Base-by-base conservation (phyloP, 371 early-diverging fungal genomes). In the Batkoa obscura region DNA sequence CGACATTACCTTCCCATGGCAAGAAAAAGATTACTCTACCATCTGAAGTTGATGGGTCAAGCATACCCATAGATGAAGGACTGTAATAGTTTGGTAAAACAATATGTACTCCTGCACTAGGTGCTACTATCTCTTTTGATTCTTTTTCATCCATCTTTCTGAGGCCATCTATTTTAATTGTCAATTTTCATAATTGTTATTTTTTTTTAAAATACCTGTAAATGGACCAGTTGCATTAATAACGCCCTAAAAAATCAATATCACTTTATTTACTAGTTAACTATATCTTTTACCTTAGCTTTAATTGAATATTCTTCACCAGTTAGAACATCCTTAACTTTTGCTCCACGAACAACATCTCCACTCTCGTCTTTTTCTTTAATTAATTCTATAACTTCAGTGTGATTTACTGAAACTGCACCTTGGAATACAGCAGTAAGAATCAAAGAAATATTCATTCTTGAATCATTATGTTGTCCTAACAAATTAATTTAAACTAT, bases 21-120 rank as follows among this genome's bases (percentile, higher is more conserved):
- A 99, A 65, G 67, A 99, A 90, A 80, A 98, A 99, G 56, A 98
- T 86, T 36, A 99, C 95, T 64, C 99, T 84, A 13, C 95, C 94
- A 72, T 99, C 98, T 59, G 81, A 83, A 2, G 99, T 98, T n/a
- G 80, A 76, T 10, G 98, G 96, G 69, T 99, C 96, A 49, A 99
- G 64, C 58, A 99, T 70, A 43, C 99, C 99, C 93, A 97, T 93
- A 68, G 88, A 80, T 50, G 82, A 76, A 37, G 98, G 95, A 48
- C 84, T 81, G 64, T 85, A 98, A 72, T 93, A 89, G 68, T 81
- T 83, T 56, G 94, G 94, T 41, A 99, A 75, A 55, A 96, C 88
- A 59, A 98, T 83, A 62, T 99, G 99, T 34, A 90, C 88, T 57
- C 99, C 99, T 13, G 94, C 85, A 58, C 86, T 85, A 30, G 98